Conservation (phyloP, 176 grass and related monocot genomes). For the Phragmites australis region DNA sequence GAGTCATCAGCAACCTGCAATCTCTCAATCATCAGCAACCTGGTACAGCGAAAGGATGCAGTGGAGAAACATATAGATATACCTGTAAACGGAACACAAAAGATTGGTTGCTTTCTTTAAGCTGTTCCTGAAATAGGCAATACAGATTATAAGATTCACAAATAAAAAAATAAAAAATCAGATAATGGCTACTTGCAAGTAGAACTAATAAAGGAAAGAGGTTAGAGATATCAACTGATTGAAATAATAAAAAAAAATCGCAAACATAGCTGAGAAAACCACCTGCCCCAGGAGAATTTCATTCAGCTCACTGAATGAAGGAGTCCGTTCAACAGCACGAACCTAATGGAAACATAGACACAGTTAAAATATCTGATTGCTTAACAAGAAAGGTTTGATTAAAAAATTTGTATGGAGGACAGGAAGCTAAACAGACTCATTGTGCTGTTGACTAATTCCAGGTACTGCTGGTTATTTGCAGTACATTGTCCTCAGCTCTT, state of each 20-base stretch:
- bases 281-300: slow-evolving; percentile 99
- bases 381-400: neutral
- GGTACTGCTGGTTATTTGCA: slow-evolving; percentile 1
- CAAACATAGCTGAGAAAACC: slow-evolving; percentile 31
- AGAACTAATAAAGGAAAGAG: neutral
- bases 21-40: slow-evolving; percentile 42
- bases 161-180: slow-evolving; percentile 17
- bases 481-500: neutral
- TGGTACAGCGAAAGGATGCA: slow-evolving; percentile 5
- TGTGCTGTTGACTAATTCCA: neutral
- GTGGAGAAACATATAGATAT: slow-evolving; percentile 31
- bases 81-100: slow-evolving; percentile 99
- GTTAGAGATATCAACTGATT: neutral
- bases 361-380: slow-evolving; percentile 12
- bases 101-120: slow-evolving; percentile 96
- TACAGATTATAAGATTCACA: slow-evolving; percentile 13
- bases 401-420: neutral
- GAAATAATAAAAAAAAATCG: slow-evolving; percentile 24
- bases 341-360: slow-evolving; percentile 60
- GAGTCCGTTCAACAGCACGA: slow-evolving; percentile 91
- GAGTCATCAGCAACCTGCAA: slow-evolving; percentile 89
- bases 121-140: slow-evolving; percentile 81
- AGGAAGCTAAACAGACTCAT: neutral
- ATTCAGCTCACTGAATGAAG: slow-evolving; percentile 95
- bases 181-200: slow-evolving; percentile 12